Conservation (phyloP, 2,329 filamentous ascomycete genomes). For the Pyricularia pennisetigena region DNA sequence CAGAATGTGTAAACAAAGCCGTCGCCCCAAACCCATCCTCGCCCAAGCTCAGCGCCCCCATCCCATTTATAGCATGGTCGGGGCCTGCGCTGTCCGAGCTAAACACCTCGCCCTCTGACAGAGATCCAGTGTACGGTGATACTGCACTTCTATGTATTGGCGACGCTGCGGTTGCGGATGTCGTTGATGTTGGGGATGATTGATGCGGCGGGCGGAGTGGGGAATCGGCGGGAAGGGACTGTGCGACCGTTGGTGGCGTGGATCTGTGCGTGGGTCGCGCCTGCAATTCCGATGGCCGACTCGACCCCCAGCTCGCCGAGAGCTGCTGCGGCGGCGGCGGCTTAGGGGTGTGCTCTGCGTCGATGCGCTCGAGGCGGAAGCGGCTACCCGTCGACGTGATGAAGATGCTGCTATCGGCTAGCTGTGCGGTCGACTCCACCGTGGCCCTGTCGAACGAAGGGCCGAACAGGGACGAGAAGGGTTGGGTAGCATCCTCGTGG, state of each 20-base stretch:
- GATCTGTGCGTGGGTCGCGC: neutral
- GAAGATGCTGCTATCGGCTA: conserved; percentile 17
- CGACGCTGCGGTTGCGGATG: neutral
- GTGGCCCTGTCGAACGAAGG: conserved; percentile 15
- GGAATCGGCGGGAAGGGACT: neutral
- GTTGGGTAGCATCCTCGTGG: conserved; percentile 13
- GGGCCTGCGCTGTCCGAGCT: neutral
- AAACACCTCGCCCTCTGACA: neutral
- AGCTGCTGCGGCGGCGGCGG: neutral
- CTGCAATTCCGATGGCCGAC: neutral
- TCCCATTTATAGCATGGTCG: neutral
- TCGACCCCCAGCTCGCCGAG: neutral
- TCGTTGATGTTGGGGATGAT: neutral
- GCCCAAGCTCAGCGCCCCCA: neutral
- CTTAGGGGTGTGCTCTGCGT: conserved; percentile 6
- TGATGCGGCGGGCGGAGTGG: neutral
- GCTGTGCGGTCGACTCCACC: conserved; percentile 16
- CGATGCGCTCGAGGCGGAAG: conserved; percentile 14
- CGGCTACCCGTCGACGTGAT: conserved; percentile 16
- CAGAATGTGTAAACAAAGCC: conserved; percentile 3
- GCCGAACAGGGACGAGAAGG: conserved; percentile 16
- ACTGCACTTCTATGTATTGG: neutral
- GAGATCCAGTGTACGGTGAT: neutral
- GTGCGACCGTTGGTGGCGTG: neutral
- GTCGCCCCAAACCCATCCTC: conserved; percentile 1